Conservation (phyloP, 164 flowering plant species). For the Umbellularia californica region DNA sequence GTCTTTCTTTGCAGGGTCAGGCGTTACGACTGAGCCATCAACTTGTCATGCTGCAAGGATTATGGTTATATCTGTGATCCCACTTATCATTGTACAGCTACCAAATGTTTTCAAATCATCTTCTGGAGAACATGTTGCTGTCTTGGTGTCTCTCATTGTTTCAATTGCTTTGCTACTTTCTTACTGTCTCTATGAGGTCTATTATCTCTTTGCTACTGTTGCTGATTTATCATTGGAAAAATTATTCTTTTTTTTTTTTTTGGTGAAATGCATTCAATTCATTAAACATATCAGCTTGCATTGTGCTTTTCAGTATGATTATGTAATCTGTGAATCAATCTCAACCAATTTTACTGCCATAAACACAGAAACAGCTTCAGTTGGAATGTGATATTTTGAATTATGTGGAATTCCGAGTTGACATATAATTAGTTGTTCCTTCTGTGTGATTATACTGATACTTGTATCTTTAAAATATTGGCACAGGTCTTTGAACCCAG, state of each 20-base stretch:
- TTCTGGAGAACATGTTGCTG: constrained; percentile 60
- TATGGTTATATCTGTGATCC: constrained; percentile 79
- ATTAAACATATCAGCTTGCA: no score
- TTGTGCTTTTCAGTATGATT: neutral
- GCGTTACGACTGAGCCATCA: constrained; percentile 72
- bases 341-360: neutral
- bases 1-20: constrained; percentile 49
- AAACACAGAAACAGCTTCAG: neutral
- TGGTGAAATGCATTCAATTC: no score
- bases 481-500: constrained; percentile 78
- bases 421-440: neutral
- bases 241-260: no score
- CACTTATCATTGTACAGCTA: constrained; percentile 79
- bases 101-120: constrained; percentile 51
- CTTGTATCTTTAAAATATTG: neutral
- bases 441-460: neutral
- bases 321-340: neutral
- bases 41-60: constrained; percentile 82
- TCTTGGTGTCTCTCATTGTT: constrained; percentile 60
- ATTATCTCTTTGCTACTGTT: neutral
- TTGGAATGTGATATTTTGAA: neutral
- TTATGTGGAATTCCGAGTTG: neutral
- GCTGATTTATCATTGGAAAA: no score
- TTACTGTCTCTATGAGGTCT: constrained; percentile 89
- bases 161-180: constrained; percentile 49